Base-by-base conservation (phyloP, 495 filamentous ascomycete genomes). In the Pyrenula massariospora region DNA sequence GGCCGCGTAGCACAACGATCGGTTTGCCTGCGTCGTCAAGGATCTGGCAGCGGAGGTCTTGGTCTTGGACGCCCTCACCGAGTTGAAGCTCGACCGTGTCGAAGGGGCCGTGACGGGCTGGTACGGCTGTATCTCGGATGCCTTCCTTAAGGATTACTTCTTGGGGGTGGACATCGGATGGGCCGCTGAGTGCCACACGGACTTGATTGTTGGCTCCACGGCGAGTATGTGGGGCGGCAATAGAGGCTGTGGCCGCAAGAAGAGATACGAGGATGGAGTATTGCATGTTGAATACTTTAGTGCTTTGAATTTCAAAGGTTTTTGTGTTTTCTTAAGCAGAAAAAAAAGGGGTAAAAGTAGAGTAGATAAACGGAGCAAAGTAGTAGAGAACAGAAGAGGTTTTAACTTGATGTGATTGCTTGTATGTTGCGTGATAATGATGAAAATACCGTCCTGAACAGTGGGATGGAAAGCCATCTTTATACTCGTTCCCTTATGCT, bases 1-100 rank as follows among this genome's bases (percentile, higher is more conserved):
- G 3, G 49, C 51, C 51, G 56, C 56, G 56, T 12, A 25, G 49
- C 22, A 57, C 2, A 50, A 57, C 51, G 48, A 57, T 57, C 23
- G 56, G 51, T 2, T 24, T 36, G 51, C 56, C 52, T 22, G 56
- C 23, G 5, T 31, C 2, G 50, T 57, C 24, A 22, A 57, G 56
- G 56, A 57, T 57, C 54, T 57, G 51, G 56, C 56, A 57, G 51
- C 56, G 56, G 52, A 8, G 19, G 56, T 54, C 50, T 22, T 54
- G 49, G 23, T 57, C 42, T 23, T 19, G 21, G 1, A 36, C 56
- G 21, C 3, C 52, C 21, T 25, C 10, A 51, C 22, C 21, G 49
- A 57, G 22, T 11, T 11, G 12, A 24, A 57, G 50, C 10, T 8
- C 22, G 50, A 57, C 56, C 10, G 21, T 56, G 19, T 10, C 47